phyloP scores from a whole-genome alignment of 352 stramenopile species.

The Pythium diclinum region DNA sequence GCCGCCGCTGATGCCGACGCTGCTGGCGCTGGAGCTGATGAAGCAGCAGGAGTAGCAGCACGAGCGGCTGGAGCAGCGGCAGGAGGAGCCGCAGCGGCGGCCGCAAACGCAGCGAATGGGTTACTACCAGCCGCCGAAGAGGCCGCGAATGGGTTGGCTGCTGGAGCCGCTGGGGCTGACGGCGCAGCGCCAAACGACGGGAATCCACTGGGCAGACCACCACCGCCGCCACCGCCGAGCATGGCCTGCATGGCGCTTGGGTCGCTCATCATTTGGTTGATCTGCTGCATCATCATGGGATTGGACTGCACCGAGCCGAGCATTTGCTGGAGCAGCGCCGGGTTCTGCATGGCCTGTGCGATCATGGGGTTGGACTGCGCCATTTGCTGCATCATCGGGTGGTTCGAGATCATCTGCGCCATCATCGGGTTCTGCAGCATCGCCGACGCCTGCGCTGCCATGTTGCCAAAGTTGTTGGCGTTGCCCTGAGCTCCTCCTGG shows the following conservation, averaged over 20 bases:
- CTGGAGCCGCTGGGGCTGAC: slow-evolving; percentile 31
- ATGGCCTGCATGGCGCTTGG: slow-evolving; percentile 54
- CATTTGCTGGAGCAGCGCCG: slow-evolving; percentile 61
- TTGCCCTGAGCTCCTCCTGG: slow-evolving; percentile 26
- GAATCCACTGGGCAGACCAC: slow-evolving; percentile 18
- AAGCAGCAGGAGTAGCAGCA: slow-evolving; percentile 19
- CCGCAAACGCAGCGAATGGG: slow-evolving; percentile 32
- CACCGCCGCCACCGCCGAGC: slow-evolving; percentile 12
- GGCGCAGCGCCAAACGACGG: slow-evolving; percentile 28
- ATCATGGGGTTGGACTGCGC: slow-evolving; percentile 75
- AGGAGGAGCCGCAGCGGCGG: slow-evolving; percentile 20
- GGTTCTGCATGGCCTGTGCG: slow-evolving; percentile 72
- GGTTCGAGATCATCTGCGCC: slow-evolving; percentile 56
- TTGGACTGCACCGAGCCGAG: slow-evolving; percentile 74
- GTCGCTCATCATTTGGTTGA: slow-evolving; percentile 80
- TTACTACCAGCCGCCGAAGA: slow-evolving; percentile 9
- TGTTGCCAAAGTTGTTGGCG: slow-evolving; percentile 37
- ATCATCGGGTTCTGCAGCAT: slow-evolving; percentile 79
- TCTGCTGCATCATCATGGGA: slow-evolving; percentile 75
- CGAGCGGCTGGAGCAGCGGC: slow-evolving; percentile 21
- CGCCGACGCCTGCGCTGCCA: too few relatives aligned
- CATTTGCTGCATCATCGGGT: slow-evolving; percentile 82
- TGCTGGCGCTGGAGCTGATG: slow-evolving; percentile 7
- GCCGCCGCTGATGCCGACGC: slow-evolving; percentile 16
- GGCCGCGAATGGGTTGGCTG: slow-evolving; percentile 45